Conservation (phyloP, 768 basidiomycete genomes). For the Collybia mongolica region DNA sequence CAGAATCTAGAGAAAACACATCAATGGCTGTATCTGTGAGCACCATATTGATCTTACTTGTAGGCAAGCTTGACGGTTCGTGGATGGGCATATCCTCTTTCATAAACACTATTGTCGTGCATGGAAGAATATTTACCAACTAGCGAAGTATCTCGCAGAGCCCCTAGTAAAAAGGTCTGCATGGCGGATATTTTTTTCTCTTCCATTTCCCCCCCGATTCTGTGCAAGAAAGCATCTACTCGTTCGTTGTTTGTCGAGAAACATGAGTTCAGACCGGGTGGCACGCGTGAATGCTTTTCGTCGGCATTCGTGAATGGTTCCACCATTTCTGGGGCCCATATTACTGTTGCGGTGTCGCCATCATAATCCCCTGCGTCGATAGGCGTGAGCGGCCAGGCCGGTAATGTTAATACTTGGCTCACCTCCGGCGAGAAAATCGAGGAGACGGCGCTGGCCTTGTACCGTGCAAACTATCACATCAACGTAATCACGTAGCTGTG, state of each 20-base stretch:
- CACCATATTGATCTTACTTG: conserved; percentile 25
- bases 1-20: conserved; percentile 35
- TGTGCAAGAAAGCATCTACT: conserved; percentile 40
- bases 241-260: conserved; percentile 43
- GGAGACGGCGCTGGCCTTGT: conserved; percentile 50
- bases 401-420: conserved; percentile 7
- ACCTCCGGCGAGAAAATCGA: conserved; percentile 69
- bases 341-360: conserved; percentile 58
- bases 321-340: conserved; percentile 61
- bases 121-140: conserved; percentile 56
- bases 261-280: conserved; percentile 34
- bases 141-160: conserved; percentile 40
- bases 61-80: conserved; percentile 57
- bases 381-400: background rate
- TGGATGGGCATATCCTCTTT: conserved; percentile 45
- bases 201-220: conserved; percentile 15
- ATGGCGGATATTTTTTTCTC: conserved; percentile 31
- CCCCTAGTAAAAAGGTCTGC: conserved; percentile 51
- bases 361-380: conserved; percentile 60
- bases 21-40: background rate
- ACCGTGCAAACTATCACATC: conserved; percentile 64
- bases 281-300: conserved; percentile 46
- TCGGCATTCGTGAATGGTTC: conserved; percentile 52
- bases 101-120: conserved; percentile 57
- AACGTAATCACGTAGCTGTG: conserved; percentile 42